Evolutionary conservation across 768 basidiomycete species (phyloP).

Genomic region (Lepiota subincarnata): DNA sequence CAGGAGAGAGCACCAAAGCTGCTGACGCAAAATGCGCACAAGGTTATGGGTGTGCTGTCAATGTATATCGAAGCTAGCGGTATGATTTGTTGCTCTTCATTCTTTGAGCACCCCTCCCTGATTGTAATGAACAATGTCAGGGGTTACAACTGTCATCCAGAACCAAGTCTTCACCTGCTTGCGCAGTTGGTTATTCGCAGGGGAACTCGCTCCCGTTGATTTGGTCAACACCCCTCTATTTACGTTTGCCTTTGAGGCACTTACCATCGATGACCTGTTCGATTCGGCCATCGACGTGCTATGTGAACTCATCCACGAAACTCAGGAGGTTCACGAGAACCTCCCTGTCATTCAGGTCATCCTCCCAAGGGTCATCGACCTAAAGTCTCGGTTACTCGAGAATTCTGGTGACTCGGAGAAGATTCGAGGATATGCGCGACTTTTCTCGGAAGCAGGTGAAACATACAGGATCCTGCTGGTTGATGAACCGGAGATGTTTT

Average conservation of each 20-base stretch:
- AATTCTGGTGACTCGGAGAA: constrained; percentile 78
- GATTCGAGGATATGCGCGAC: constrained; percentile 83
- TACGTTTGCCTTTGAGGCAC: constrained; percentile 76
- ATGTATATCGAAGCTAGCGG: constrained; percentile 90
- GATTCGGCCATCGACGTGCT: constrained; percentile 89
- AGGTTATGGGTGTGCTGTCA: constrained; percentile 72
- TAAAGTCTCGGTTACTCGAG: constrained; percentile 58
- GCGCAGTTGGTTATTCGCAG: constrained; percentile 83
- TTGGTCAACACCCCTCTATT: constrained; percentile 80
- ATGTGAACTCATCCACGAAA: constrained; percentile 95
- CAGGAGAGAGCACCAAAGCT: constrained; percentile 54
- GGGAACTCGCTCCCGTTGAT: constrained; percentile 65
- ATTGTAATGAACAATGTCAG: constrained; percentile 35
- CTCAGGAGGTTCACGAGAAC: constrained; percentile 94
- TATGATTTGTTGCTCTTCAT: constrained; percentile 23
- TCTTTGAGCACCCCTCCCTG: not conserved
- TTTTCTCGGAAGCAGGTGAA: constrained; percentile 97
- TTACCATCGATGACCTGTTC: constrained; percentile 83
- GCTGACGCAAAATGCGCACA: constrained; percentile 62
- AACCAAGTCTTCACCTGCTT: constrained; percentile 80
- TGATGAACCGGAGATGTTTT: constrained; percentile 88
- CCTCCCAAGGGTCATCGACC: constrained; percentile 77
- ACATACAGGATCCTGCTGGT: constrained; percentile 87
- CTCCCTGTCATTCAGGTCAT: constrained; percentile 85
- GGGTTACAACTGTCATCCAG: constrained; percentile 77